A percentile compares a stretch with the other conserved stretches of the same genome.
These are phyloP conservation scores for Turritis glabra DNA, from an alignment of 345 rosid genomes.

Conservation along the genomic window DNA sequence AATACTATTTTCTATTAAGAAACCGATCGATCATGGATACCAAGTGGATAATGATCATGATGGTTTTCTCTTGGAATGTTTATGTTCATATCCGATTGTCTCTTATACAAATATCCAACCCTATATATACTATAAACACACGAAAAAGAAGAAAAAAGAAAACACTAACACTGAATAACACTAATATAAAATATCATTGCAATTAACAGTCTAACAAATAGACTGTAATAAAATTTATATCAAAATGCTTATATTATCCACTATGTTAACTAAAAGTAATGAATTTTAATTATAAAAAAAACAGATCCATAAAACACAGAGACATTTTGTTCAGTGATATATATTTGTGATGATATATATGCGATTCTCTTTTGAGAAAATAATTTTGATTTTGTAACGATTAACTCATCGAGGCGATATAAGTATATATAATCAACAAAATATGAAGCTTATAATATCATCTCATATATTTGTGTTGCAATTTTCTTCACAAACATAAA, in stretches of 20 bases:
- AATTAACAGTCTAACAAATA: not conserved
- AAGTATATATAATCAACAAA: not conserved
- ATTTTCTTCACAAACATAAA: not conserved
- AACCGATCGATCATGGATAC: not conserved
- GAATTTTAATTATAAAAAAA: not conserved
- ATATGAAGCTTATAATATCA: not conserved
- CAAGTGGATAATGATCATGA: constrained; percentile 38
- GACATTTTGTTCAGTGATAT: not conserved
- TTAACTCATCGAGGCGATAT: not conserved
- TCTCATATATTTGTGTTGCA: not conserved
- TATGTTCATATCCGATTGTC: constrained; percentile 23
- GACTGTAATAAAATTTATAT: not conserved
- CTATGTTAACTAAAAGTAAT: not conserved
- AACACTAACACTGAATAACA: not conserved
- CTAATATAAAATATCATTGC: not conserved
- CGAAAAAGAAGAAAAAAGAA: not conserved
- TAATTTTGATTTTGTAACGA: not conserved
- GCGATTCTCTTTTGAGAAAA: no score
- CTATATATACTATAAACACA: not conserved
- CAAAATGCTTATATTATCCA: not conserved
- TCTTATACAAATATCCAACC: constrained; percentile 5
- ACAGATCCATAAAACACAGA: not conserved
- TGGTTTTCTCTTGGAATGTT: constrained; percentile 34
- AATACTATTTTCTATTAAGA: not conserved
- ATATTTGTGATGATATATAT: not conserved